phyloP scores from a whole-genome alignment of 148 eudicot species.

The Chenopodium formosanum region DNA sequence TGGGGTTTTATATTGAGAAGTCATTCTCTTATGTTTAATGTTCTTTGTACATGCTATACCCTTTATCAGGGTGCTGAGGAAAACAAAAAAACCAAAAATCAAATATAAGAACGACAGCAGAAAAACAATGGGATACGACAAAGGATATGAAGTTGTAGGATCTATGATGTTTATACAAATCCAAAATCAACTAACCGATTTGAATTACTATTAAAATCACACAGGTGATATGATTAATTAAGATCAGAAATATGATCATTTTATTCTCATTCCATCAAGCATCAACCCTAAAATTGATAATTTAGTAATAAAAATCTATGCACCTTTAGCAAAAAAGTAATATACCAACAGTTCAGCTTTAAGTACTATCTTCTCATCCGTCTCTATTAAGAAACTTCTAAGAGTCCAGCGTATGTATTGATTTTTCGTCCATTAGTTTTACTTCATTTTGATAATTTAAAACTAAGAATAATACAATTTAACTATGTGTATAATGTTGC shows the following conservation, averaged over 20 bases:
- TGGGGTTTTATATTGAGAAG: slow-evolving; percentile 78
- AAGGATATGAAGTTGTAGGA: neutral
- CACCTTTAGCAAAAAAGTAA: neutral
- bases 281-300: too few relatives aligned
- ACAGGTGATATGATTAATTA: too few relatives aligned
- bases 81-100: slow-evolving; percentile 2
- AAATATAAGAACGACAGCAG: slow-evolving; percentile 6
- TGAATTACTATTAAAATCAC: too few relatives aligned
- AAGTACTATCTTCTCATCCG: too few relatives aligned
- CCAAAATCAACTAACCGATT: too few relatives aligned
- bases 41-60: slow-evolving; percentile 97
- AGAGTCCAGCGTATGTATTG: too few relatives aligned
- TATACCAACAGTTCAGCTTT: neutral
- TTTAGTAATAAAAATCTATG: too few relatives aligned
- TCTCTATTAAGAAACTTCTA: too few relatives aligned
- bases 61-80: slow-evolving; percentile 71
- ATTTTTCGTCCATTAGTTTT: neutral
- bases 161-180: too few relatives aligned
- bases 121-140: neutral
- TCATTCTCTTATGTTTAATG: slow-evolving; percentile 98
- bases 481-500: neutral
- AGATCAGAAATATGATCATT: too few relatives aligned
- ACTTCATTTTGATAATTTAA: neutral
- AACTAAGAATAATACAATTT: neutral
- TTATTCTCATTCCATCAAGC: too few relatives aligned